Base-by-base conservation (phyloP, 1,284 basidiomycete genomes). In the Limonomyces culmigenus region DNA sequence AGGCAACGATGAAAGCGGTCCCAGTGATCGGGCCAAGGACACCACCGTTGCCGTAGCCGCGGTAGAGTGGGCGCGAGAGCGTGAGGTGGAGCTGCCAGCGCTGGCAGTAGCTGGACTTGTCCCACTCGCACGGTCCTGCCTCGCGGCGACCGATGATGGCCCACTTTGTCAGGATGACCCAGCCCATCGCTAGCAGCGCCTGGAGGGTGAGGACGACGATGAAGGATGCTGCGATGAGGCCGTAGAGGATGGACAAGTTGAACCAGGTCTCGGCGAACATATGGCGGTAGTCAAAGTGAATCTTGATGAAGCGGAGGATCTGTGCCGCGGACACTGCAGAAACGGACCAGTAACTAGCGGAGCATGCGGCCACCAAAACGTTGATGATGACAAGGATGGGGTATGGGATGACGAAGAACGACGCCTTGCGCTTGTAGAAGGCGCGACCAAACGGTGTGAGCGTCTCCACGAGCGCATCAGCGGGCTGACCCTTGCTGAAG, bases 371-470 rank as follows among this genome's bases (percentile, higher is more conserved):
- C 19, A 54, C 42, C 16, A 51, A n/a, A 23, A 56, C 31, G 39
- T 60, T 58, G 44, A 59, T 52, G 19, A 45, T 5, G 36, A 63
- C 47, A 25, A 66, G 45, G 31, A 62, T 17, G 27, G 38, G 30
- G 43, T 62, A 63, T 3, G 63, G 62, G 41, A 55, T 52, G 33
- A 66, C 62, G 40, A 58, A 62, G 45, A 56, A 65, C 20, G 50
- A 39, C 5, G 62, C 60, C 40, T 62, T 39, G 37, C 57, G 50
- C 41, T 53, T 50, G 51, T 66, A 63, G 47, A 60, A 65, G 1
- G 63, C 62, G 36, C 54, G 52, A n/a, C 60, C 62, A 42, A 66
- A 66, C 3, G 63, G 63, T 2, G 61, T 63, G 20, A 47, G 56
- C 2, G 61, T 63, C 38, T 53, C 51, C 15, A 43, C 42, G 34